Evolutionary conservation across 768 basidiomycete genomes (phyloP).

Genomic region (Amanita fuliginea): DNA sequence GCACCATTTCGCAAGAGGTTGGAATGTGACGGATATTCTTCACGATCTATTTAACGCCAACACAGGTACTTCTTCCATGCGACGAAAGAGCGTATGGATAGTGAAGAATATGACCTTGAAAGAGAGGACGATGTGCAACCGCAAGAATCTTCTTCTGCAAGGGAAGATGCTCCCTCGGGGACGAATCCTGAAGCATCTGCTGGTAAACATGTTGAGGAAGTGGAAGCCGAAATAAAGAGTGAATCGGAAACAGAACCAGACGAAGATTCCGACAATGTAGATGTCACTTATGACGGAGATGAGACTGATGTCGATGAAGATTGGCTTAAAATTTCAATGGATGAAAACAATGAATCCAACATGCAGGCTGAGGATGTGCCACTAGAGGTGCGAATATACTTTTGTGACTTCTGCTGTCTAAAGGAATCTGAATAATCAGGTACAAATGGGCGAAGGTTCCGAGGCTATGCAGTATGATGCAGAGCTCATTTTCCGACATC

Average conservation of each 20-base stretch:
- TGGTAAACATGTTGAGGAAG: conserved; percentile 29
- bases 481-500: conserved; percentile 68
- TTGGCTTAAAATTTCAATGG: conserved; percentile 4
- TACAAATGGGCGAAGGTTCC: conserved; percentile 64
- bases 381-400: neutral
- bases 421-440: conserved; percentile 15
- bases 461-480: conserved; percentile 70
- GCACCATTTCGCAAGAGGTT: conserved; percentile 64
- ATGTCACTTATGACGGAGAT: conserved; percentile 21
- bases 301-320: conserved; percentile 11
- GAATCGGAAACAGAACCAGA: conserved; percentile 44
- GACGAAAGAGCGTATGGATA: conserved; percentile 34
- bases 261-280: conserved; percentile 53
- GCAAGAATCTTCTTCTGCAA: conserved; percentile 10
- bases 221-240: conserved; percentile 16
- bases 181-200: conserved; percentile 31
- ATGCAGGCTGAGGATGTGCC: neutral
- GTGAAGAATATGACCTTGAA: conserved; percentile 39
- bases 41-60: neutral
- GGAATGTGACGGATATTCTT: neutral
- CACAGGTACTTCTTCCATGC: conserved; percentile 74
- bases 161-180: conserved; percentile 1
- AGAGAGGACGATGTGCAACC: conserved; percentile 27
- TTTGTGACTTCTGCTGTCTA: neutral
- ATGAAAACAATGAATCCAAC: conserved; percentile 15